Base-by-base conservation (phyloP, 2,329 filamentous ascomycete genomes). In the Botrytis cinerea region DNA sequence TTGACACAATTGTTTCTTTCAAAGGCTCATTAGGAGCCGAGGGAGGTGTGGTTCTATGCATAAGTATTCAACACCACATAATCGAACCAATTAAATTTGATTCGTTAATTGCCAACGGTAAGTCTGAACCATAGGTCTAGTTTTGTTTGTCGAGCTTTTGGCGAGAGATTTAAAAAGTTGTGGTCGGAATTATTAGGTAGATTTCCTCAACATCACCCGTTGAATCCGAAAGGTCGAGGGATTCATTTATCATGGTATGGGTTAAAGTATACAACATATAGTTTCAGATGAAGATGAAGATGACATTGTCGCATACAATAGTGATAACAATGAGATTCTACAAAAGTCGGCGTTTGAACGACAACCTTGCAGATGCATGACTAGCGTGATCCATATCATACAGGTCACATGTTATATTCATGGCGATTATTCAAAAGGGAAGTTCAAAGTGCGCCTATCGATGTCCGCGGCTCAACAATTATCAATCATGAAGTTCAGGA, bases 311-410 rank as follows among this genome's bases (percentile, higher is more conserved):
- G 51, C 51, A 45, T 45, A 45, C 6, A 70, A 7, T 8, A n/a
- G 32, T 20, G 32, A 38, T 67, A n/a, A n/a, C n/a, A 63, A 6
- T 59, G 20, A 35, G 67, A 43, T 70, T 32, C 43, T 63, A 40
- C 46, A 64, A 71, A 63, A 64, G 40, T 51, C 25, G 28, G 35
- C 64, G 32, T 71, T 51, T 51, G 22, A 38, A 32, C 40, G 46
- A 38, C n/a, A 40, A n/a, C 59, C 43, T 66, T 71, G 70, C 45
- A 69, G 22, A 43, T 43, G 66, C 51, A 64, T 66, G 25, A 57
- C 61, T 66, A 66, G 60, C 48, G 48, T 43, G n/a, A 20, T 5
- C 14, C n/a, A 22, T 16, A 2, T 22, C 32, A 22, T 9, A 20
- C 35, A 6, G 40, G 18, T 68, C 66, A 68, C 66, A 57, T 57